Conservation (phyloP, 2,329 filamentous ascomycete species). For the Cladophialophora chaetospira region DNA sequence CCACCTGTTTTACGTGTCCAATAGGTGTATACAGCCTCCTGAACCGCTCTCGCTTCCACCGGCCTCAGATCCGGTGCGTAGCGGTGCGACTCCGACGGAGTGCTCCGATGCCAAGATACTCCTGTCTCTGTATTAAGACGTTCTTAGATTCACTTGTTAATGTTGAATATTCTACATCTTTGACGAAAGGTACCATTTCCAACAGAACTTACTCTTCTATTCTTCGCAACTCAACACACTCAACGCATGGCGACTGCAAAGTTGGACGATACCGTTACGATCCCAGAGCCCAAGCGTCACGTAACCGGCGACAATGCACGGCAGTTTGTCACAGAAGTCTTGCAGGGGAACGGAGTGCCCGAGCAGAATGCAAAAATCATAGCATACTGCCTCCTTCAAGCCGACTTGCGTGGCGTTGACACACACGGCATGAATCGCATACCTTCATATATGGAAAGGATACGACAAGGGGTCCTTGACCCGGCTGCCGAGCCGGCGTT, state of each 20-base stretch:
- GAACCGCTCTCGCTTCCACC: background rate
- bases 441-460: conserved; percentile 73
- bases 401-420: conserved; percentile 77
- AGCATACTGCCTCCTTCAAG: conserved; percentile 69
- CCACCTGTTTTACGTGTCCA: too few species aligned
- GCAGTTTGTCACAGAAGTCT: conserved; percentile 1
- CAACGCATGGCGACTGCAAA: too few species aligned
- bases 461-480: conserved; percentile 69
- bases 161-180: too few species aligned
- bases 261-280: background rate
- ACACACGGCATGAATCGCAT: conserved; percentile 78
- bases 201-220: background rate
- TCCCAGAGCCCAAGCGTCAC: background rate
- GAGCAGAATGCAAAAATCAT: conserved; percentile 61
- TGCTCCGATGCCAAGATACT: background rate
- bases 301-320: background rate
- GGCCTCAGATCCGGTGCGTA: background rate
- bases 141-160: too few species aligned
- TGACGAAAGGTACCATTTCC: background rate
- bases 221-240: background rate
- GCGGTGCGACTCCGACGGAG: too few species aligned
- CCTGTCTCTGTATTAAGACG: background rate
- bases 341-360: conserved; percentile 60
- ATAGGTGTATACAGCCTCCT: background rate
- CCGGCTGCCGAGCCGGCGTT: conserved; percentile 61